phyloP scores from a whole-genome alignment of 2,329 filamentous ascomycete species.

The Aureobasidium vineae region DNA sequence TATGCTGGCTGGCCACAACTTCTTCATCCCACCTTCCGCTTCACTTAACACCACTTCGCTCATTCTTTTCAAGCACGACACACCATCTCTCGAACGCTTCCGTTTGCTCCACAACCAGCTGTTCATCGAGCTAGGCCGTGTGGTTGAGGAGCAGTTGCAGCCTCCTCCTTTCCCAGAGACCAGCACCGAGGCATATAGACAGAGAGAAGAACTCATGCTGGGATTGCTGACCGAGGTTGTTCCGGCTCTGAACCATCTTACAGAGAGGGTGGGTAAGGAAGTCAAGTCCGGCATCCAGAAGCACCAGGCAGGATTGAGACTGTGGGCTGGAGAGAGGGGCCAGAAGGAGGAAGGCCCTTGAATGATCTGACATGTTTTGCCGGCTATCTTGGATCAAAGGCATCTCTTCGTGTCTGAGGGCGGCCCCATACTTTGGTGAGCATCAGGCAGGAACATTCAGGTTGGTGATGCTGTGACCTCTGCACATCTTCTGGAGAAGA shows the following conservation, averaged over 20 bases:
- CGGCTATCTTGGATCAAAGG: neutral
- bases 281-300: conserved; percentile 3
- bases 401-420: too few species aligned
- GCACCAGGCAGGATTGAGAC: conserved; percentile 11
- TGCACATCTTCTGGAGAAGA: neutral
- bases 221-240: conserved; percentile 20
- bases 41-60: neutral
- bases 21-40: neutral
- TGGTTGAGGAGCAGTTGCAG: conserved; percentile 10
- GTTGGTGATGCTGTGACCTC: neutral
- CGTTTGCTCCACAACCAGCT: conserved; percentile 11
- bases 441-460: neutral
- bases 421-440: neutral
- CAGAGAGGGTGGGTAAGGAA: conserved; percentile 9
- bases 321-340: conserved; percentile 7
- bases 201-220: conserved; percentile 17
- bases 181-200: neutral
- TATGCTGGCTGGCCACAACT: neutral
- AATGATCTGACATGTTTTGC: neutral
- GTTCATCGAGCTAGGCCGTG: conserved; percentile 14
- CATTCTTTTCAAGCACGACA: conserved; percentile 3
- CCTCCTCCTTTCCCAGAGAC: neutral
- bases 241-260: conserved; percentile 12
- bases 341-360: neutral
- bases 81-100: conserved; percentile 9